Base-by-base conservation (phyloP, 192 early-diverging fungal species). In the Umbelopsis sp. region DNA sequence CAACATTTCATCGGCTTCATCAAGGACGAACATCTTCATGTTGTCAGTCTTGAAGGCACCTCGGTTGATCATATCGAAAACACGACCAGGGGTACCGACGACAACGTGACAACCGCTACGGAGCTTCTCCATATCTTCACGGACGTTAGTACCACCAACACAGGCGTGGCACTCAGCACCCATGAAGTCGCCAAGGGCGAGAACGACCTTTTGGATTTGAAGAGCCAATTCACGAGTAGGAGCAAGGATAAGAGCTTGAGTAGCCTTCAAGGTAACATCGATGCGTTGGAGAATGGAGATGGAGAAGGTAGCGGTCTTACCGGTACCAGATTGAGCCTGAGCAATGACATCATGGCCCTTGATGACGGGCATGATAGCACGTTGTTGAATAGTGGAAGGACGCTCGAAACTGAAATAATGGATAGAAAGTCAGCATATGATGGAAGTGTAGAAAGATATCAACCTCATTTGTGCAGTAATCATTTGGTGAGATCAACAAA, bases 301-400 rank as follows among this genome's bases (percentile, higher is more conserved):
- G 2, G 94, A 95, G 82, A 98, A 95, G 0, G 97, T 97, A 46
- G 95, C 97, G 0, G 97, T 98, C 79, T 98, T 98, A 81, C 97
- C 97, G 68, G 97, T 98, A 74, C 97, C 97, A 46, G 97, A 97
- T 85, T 98, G 96, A 13, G 95, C 95, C 81, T 98, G 96, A 1
- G 96, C 96, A 68, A 98, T 98, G 64, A 98, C 96, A 82, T 98
- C 96, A 55, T 93, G 89, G 35, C 93, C 93, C 68, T 84, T 90
- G 69, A 88, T 87, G 64, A 97, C 93, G 27, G 96, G 95, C 74
- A 87, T 77, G 67, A 98, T 99, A 47, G 96, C 96, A 79, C 97
- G 91, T 83, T 93, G 91, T 86, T 98, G 97, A 84, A 98, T 97
- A 64, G 94, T 87, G 49, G 97, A 98, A 48, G 97, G 97, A 76